These are phyloP conservation scores for Candida nitratophila DNA, from an alignment of 805 yeast genomes.

Conservation along the genomic window DNA sequence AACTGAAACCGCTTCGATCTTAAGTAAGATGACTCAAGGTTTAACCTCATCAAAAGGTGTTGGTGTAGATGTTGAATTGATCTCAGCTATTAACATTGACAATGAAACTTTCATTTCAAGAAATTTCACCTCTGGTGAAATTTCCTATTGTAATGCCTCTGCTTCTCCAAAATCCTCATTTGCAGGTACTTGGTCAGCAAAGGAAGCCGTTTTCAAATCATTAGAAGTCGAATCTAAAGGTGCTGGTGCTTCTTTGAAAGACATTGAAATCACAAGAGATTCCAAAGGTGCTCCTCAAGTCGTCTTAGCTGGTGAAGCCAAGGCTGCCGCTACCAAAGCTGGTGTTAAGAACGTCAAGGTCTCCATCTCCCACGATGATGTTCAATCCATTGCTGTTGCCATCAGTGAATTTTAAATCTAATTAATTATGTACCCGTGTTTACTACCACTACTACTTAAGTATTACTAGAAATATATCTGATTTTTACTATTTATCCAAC, in stretches of 20 bases:
- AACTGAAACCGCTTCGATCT: slow-evolving; percentile 56
- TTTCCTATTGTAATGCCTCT: slow-evolving; percentile 66
- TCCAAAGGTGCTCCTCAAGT: slow-evolving; percentile 80
- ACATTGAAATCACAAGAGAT: slow-evolving; percentile 78
- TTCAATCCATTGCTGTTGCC: slow-evolving; percentile 97
- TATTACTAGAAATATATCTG: too few relatives aligned
- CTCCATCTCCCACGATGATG: slow-evolving; percentile 92
- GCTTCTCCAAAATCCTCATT: slow-evolving; percentile 81
- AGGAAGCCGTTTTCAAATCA: slow-evolving; percentile 97
- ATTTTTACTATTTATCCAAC: too few relatives aligned
- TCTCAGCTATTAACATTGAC: slow-evolving; percentile 72
- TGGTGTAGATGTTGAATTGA: slow-evolving; percentile 95
- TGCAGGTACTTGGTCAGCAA: slow-evolving; percentile 99
- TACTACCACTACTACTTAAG: too few relatives aligned
- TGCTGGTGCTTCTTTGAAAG: slow-evolving; percentile 89
- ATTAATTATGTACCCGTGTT: too few relatives aligned
- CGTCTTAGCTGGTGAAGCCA: slow-evolving; percentile 67
- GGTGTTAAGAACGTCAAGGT: slow-evolving; percentile 73
- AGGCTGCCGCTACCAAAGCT: slow-evolving; percentile 58
- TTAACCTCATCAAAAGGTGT: slow-evolving; percentile 52
- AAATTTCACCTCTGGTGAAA: slow-evolving; percentile 81
- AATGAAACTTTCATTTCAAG: slow-evolving; percentile 88
- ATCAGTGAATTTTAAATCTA: slow-evolving; percentile 47
- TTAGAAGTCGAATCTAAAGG: slow-evolving; percentile 85
- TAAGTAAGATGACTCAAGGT: slow-evolving; percentile 45